Percentiles rank a stretch among this genome's conserved stretches.
These are phyloP conservation scores for Vitis hybrid DNA, from an alignment of 177 flowering plant genomes.

Conservation along the genomic window DNA sequence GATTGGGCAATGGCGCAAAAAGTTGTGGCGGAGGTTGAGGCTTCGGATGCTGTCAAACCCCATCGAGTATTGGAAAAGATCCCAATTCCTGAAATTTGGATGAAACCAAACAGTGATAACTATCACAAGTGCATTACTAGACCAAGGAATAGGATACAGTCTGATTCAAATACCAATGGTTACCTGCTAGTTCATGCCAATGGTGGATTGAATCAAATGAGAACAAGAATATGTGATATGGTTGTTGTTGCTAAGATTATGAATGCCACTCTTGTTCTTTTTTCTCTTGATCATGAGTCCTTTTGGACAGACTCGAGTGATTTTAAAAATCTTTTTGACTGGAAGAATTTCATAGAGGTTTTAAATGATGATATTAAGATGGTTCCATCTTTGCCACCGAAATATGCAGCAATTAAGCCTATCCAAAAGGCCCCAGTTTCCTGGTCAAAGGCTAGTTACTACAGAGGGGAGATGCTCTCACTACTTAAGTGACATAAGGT, in stretches of 20 bases:
- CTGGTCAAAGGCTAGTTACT: conserved; percentile 71
- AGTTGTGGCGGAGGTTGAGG: conserved; percentile 30
- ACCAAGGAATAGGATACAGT: conserved; percentile 33
- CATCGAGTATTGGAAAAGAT: conserved; percentile 29
- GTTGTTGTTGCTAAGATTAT: conserved; percentile 79
- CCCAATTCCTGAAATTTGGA: conserved; percentile 72
- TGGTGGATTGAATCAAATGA: conserved; percentile 93
- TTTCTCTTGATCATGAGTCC: conserved; percentile 70
- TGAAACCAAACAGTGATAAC: conserved; percentile 55
- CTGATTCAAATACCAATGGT: conserved; percentile 41
- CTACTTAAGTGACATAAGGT: conserved; percentile 56
- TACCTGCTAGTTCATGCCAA: conserved; percentile 76
- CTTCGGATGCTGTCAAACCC: conserved; percentile 19
- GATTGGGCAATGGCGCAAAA: conserved; percentile 37
- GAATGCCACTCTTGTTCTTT: conserved; percentile 83
- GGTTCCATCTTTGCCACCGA: conserved; percentile 60
- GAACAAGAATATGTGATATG: conserved; percentile 93
- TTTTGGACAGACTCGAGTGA: conserved; percentile 85
- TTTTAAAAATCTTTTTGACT: conserved; percentile 77
- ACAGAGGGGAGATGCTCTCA: conserved; percentile 44
- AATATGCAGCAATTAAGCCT: conserved; percentile 36
- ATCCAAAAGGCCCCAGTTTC: conserved; percentile 67
- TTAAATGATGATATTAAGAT: conserved; percentile 73
- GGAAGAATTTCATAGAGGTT: conserved; percentile 72
- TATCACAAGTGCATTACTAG: conserved; percentile 46